phyloP scores from a whole-genome alignment of 164 flowering plant species.

The Stephania yunnanensis region DNA sequence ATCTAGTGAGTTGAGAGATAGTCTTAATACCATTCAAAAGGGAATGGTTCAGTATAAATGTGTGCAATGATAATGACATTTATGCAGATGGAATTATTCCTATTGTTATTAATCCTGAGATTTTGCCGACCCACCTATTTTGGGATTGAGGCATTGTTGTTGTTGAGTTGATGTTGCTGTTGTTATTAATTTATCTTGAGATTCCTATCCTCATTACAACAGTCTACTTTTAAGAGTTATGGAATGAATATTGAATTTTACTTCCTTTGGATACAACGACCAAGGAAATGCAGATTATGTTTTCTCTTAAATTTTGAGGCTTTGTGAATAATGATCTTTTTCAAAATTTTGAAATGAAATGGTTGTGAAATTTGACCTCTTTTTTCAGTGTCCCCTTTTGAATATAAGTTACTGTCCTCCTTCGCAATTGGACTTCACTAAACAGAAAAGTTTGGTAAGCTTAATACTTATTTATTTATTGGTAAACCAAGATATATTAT shows the following conservation, averaged over 20 bases:
- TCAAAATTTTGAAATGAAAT: background rate
- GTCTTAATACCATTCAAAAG: background rate
- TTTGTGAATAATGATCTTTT: background rate
- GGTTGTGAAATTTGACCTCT: conserved; percentile 12
- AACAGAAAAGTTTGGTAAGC: conserved; percentile 65
- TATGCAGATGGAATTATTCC: background rate
- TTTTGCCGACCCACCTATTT: no score
- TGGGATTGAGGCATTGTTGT: background rate
- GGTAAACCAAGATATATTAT: no score
- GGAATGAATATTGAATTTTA: conserved; percentile 2
- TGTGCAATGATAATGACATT: background rate
- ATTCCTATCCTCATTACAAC: background rate
- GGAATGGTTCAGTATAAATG: background rate
- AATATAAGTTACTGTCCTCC: conserved; percentile 91
- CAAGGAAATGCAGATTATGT: background rate
- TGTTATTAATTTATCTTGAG: background rate
- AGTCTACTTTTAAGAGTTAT: background rate
- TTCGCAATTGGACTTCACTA: conserved; percentile 53
- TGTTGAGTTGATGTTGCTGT: background rate
- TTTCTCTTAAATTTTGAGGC: background rate
- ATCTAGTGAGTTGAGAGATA: background rate
- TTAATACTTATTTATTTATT: conserved; percentile 1
- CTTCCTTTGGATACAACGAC: background rate
- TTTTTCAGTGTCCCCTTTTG: conserved; percentile 79
- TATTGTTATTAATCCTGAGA: no score